Conservation (phyloP, 768 basidiomycete genomes). For the Pleurotus ostreatus region DNA sequence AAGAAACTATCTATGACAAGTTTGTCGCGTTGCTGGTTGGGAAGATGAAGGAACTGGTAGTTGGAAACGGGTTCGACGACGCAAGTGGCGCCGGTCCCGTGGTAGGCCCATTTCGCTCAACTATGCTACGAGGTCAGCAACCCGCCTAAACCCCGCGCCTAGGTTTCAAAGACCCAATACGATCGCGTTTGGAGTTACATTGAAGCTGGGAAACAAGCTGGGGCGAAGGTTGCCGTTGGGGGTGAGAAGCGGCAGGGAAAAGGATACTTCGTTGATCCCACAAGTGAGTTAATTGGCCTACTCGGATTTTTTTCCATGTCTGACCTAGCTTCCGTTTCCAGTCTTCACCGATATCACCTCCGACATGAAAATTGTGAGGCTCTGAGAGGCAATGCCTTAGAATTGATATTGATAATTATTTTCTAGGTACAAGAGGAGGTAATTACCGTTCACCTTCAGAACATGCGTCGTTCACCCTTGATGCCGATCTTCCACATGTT, state of each 20-base stretch:
- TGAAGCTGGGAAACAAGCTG: conserved; percentile 77
- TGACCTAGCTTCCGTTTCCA: conserved; percentile 21
- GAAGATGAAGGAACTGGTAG: conserved; percentile 63
- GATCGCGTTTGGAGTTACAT: conserved; percentile 88
- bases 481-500: not conserved
- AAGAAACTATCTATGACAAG: conserved; percentile 83
- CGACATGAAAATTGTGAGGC: conserved; percentile 81
- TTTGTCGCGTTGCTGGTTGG: conserved; percentile 65
- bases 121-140: not conserved
- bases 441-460: conserved; percentile 7
- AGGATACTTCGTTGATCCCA: conserved; percentile 89
- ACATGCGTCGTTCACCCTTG: not conserved
- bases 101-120: conserved; percentile 38
- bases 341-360: conserved; percentile 80
- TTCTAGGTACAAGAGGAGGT: conserved; percentile 69
- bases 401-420: not conserved
- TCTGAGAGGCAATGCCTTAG: not conserved
- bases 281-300: conserved; percentile 47
- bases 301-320: not conserved
- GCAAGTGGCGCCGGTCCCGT: conserved; percentile 77
- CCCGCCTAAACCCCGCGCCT: conserved; percentile 9
- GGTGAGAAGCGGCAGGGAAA: conserved; percentile 72
- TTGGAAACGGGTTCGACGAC: conserved; percentile 82
- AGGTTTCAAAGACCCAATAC: conserved; percentile 84
- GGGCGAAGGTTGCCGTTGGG: conserved; percentile 77